Base-by-base conservation (phyloP, 2,329 filamentous ascomycete genomes). In the Bipolaris oryzae region DNA sequence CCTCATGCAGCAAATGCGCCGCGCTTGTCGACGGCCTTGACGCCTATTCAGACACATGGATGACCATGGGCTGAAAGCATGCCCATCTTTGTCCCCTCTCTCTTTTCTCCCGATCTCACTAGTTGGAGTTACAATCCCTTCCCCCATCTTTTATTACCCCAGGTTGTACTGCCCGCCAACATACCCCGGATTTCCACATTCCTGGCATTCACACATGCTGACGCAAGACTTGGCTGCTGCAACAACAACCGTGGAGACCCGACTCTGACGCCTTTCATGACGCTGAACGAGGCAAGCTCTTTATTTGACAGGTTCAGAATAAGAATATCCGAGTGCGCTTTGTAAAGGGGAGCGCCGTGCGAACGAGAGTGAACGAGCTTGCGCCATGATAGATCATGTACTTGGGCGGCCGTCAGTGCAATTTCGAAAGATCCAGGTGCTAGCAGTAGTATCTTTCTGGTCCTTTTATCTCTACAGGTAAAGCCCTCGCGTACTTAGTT, bases 361-460 rank as follows among this genome's bases (percentile, higher is more conserved):
- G 23, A 33, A 11, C 7, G 9, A 25, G 43, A 51, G 39, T n/a
- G 25, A 33, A 25, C 21, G 44, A 31, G 23, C 44, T 31, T 39
- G 46, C 21, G 63, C 31, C 50, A 77, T 77, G 74, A 76, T 76
- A 64, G 94, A 98, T 78, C 94, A 98, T 82, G 89, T 97, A 55
- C 82, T 98, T 46, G 94, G 94, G 61, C 88, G 92, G 63, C 94
- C 94, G 33, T 97, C 93, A 58, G 87, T 90, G 71, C 91, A 94
- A 79, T 96, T 96, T 71, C 87, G 94, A 62, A 92, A 96, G 71
- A 88, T 96, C 48, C 94, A 98, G 77, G 92, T 99, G 67, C 85
- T 98, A 64, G 89, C 90, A 20, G 95, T 98, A 13, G 84, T 98
- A 53, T 87, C 90, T 0, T 95, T 98, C 73, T 99, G 95, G 95